Base-by-base conservation (phyloP, 345 rosid genomes). In the Erucastrum elatum region DNA sequence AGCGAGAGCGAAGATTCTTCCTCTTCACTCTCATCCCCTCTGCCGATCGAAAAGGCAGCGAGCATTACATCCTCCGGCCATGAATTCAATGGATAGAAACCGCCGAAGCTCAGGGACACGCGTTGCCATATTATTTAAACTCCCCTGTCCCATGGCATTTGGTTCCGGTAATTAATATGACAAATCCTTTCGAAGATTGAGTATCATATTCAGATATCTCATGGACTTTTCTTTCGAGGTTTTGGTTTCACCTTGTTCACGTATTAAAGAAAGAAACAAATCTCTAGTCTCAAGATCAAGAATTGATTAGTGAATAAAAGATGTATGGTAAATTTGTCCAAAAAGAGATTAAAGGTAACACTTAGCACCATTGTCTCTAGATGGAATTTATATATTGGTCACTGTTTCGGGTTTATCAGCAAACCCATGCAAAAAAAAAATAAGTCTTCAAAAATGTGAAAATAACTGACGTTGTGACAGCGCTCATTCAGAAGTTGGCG, bases 121-220 rank as follows among this genome's bases (percentile, higher is more conserved):
- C 53, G 53, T 46, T 13, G 53, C 53, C 4, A 46, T 9, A 41
- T 41, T 41, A 9, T 41, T 41, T 11, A 11, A 13, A 9, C 49
- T 9, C 49, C 13, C 49, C 49, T 0, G 49, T 41, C 34, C n/a
- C 13, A 41, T 12, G 5, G 12, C 53, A 11, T 46, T 46, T 46
- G 13, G n/a, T 6, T 12, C 53, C 53, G 16, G 46, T 39, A 39
- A 39, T 39, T 39, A 39, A 39, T 39, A 2, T 39, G 46, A 84
- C 83, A 91, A 92, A 92, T 94, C 92, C 94, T 62, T 64, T 39
- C 62, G 87, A 72, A 77, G 93, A 84, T 77, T 88, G 84, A 68
- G 83, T 33, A 58, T 89, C 94, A 64, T 64, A 87, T 80, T 89
- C 98, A 74, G 21, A 21, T 21, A 21, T 21, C 21, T 21, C 21